These are phyloP conservation scores for Tuber microsphaerosporum DNA, from an alignment of 495 filamentous ascomycete species.

Conservation along the genomic window DNA sequence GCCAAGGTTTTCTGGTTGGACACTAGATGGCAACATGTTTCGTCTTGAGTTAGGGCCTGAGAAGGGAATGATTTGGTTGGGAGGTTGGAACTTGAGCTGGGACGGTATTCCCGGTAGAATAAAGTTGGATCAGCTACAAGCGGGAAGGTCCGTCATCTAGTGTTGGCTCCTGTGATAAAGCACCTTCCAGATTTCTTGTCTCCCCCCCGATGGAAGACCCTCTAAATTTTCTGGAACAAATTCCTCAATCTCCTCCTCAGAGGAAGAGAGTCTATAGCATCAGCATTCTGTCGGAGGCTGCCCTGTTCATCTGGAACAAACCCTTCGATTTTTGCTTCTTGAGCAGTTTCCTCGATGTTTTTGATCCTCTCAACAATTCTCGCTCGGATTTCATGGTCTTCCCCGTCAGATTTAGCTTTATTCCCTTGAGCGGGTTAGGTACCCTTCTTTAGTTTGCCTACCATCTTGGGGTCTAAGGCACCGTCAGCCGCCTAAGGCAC, in stretches of 20 bases:
- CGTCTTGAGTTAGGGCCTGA: not conserved
- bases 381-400: constrained; percentile 12
- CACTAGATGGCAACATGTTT: not conserved
- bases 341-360: constrained; percentile 9
- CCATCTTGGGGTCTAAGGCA: constrained; percentile 15
- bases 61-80: constrained; percentile 7
- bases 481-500: constrained; percentile 9
- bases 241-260: constrained; percentile 9
- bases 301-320: constrained; percentile 19
- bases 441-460: constrained; percentile 13
- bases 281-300: not conserved
- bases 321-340: constrained; percentile 8
- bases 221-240: constrained; percentile 17
- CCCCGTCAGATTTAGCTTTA: constrained; percentile 3
- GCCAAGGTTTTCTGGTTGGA: not conserved
- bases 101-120: constrained; percentile 20
- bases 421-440: constrained; percentile 2
- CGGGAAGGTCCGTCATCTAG: constrained; percentile 25
- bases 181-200: constrained; percentile 20
- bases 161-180: not conserved
- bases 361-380: constrained; percentile 14
- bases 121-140: constrained; percentile 19
- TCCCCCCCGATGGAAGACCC: constrained; percentile 23
- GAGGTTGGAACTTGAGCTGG: constrained; percentile 3
- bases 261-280: not conserved